Base-by-base conservation (phyloP, 169 alveolate species). In the Cardiosporidium cionae region DNA sequence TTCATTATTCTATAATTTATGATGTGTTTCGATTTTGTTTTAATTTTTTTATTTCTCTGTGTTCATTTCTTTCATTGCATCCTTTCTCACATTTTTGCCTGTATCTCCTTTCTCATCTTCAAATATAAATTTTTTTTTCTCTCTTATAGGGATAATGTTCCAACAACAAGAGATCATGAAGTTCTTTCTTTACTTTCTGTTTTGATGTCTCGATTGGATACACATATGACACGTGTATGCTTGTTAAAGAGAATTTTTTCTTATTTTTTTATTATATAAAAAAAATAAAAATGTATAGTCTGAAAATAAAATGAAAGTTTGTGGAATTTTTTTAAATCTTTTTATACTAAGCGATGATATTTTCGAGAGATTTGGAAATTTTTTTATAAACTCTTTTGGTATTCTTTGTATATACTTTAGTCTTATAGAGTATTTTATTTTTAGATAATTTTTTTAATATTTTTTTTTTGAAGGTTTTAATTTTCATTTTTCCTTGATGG, bases 121-220 rank as follows among this genome's bases (percentile, higher is more conserved):
- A 63, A 16, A 9, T 63, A 16, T 32, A 63, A 9, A 9, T 63
- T 16, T 63, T 63, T 16, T n/a, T 16, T 63, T 67, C 22, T 6
- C 23, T 23, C 53, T 23, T 76, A 65, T 64, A 76, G 82, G 32
- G 54, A 35, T 64, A 76, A 68, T 62, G 33, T 52, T 7, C 84
- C 84, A 1, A 72, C 70, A 27, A 44, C 75, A 32, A 62, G 84
- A 7, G 84, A 78, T 70, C 65, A 53, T 65, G 84, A 68, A 34
- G 84, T 78, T 2, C 73, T 78, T 52, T 37, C 78, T 27, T 75
- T 78, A 16, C 70, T 78, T 6, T 23, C 84, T 5, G 74, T 65
- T 0, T 74, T 78, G 65, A 66, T 70, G 65, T 0, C 79, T 25
- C 28, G 74, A 27, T 64, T 78, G n/a, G 72, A 52, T 27, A n/a